Conservation (phyloP, 805 yeast species). For the Ogataea dorogensis region DNA sequence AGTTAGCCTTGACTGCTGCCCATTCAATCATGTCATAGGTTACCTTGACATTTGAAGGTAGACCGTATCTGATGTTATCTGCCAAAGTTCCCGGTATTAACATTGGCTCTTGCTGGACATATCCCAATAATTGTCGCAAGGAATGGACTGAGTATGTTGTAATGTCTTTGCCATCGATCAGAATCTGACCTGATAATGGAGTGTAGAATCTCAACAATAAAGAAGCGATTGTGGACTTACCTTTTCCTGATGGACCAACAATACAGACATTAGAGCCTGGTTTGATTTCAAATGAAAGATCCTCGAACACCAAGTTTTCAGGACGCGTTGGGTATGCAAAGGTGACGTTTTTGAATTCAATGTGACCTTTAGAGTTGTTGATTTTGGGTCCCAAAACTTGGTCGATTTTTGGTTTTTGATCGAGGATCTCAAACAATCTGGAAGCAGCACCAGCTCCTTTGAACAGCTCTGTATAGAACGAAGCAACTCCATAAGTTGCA, state of each 20-base stretch:
- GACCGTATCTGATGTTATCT: constrained; percentile 84
- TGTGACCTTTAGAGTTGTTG: constrained; percentile 46
- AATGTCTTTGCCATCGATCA: constrained; percentile 66
- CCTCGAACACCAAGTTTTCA: constrained; percentile 61
- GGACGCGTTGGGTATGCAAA: constrained; percentile 89
- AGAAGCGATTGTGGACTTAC: constrained; percentile 87
- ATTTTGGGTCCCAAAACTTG: constrained; percentile 61
- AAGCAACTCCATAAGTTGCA: constrained; percentile 87
- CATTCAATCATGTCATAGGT: constrained; percentile 57
- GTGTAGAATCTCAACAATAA: constrained; percentile 81
- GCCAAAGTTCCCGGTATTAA: constrained; percentile 82
- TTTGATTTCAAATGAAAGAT: constrained; percentile 59
- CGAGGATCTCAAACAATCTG: constrained; percentile 82
- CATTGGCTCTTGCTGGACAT: constrained; percentile 91
- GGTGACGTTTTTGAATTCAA: constrained; percentile 63
- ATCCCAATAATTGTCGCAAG: constrained; percentile 72
- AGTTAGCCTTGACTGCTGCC: constrained; percentile 74
- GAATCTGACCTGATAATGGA: constrained; percentile 64
- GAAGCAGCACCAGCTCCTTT: constrained; percentile 97
- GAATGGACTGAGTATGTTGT: constrained; percentile 70
- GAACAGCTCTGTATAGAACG: constrained; percentile 91
- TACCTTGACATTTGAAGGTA: constrained; percentile 45
- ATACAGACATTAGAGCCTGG: constrained; percentile 90
- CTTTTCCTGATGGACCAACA: constrained; percentile 95
- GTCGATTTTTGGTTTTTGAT: constrained; percentile 70